These are phyloP conservation scores for Naganishia antarctica DNA, from an alignment of 768 basidiomycete genomes.

Conservation along the genomic window DNA sequence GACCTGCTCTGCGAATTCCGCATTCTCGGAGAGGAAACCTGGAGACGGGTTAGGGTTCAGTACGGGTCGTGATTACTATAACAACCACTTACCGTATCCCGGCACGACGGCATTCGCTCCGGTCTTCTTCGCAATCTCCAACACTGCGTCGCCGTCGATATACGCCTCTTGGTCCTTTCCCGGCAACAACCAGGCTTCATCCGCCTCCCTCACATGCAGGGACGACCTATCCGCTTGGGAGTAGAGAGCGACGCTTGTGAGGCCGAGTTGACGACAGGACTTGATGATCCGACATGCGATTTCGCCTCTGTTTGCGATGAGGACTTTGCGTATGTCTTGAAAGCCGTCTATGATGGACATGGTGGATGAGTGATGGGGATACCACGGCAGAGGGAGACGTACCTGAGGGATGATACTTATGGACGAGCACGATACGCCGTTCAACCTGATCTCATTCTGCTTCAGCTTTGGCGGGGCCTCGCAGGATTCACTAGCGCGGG, in stretches of 20 bases:
- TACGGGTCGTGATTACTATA: no score
- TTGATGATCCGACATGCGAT: slow-evolving; percentile 64
- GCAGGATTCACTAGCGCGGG: no score
- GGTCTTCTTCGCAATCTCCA: slow-evolving; percentile 34
- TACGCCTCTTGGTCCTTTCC: slow-evolving; percentile 34
- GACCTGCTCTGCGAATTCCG: slow-evolving; percentile 56
- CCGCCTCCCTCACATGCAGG: slow-evolving; percentile 59
- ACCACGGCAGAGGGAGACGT: background rate
- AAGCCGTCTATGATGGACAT: slow-evolving; percentile 32
- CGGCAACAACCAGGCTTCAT: slow-evolving; percentile 51
- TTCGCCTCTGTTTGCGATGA: slow-evolving; percentile 69
- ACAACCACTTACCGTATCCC: slow-evolving; percentile 45
- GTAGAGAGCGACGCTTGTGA: slow-evolving; percentile 61
- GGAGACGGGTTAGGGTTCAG: background rate
- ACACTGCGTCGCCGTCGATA: slow-evolving; percentile 32
- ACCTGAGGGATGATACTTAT: no score
- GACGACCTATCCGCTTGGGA: slow-evolving; percentile 59
- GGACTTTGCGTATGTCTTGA: slow-evolving; percentile 44
- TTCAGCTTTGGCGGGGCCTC: no score
- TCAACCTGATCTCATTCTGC: no score
- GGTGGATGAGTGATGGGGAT: background rate
- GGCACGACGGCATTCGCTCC: slow-evolving; percentile 39
- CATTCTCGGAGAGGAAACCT: slow-evolving; percentile 65
- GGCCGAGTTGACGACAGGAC: slow-evolving; percentile 56
- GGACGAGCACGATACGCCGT: no score